Base-by-base conservation (phyloP, 768 basidiomycete species). In the Phanerochaete carnosa region DNA sequence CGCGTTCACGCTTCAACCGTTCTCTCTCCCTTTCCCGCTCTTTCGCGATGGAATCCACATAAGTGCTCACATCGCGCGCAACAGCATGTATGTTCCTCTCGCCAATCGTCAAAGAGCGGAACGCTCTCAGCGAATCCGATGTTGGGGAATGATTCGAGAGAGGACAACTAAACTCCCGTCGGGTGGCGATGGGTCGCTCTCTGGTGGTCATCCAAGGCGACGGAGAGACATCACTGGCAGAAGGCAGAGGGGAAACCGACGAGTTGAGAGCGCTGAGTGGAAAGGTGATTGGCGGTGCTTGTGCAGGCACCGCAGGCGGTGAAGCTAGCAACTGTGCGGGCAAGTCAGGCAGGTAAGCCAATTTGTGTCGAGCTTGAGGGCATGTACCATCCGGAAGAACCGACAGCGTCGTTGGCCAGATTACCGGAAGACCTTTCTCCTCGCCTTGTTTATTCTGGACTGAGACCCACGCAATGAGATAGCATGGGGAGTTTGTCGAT, bases 21-120 rank as follows among this genome's bases (percentile, higher is more conserved):
- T 92, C 90, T 6, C 90, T 79, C 70, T 94, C 92, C 59, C 79
- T 78, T 62, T 94, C 92, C 19, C 92, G 78, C 66, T 94, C 92
- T 63, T 83, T 83, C 3, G 85, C 86, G 5, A 92, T 81, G 9
- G 82, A 81, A 58, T 94, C 92, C 6, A 94, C 88, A 65, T 90
- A 93, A 1, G 77, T 76, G 30, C 84, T 83, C 19, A 90, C 81
- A 68, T 89, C 85, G 2, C 75, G 68, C 1, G 88, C 88, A 6
- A 87, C 79, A 5, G 72, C 75, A 22, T 78, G 76, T 12, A 88
- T 72, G 55, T 81, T 81, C 53, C 77, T 80, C 5, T 77, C 55
- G 19, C 64, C 6, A 45, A 85, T 73, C 0, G 85, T 81, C 23
- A 90, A 70, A 3, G 79, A 75, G 33, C 83, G 79, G 52, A 89